Conservation (phyloP, 1,284 basidiomycete species). For the Cutaneotrichosporon mucoides region DNA sequence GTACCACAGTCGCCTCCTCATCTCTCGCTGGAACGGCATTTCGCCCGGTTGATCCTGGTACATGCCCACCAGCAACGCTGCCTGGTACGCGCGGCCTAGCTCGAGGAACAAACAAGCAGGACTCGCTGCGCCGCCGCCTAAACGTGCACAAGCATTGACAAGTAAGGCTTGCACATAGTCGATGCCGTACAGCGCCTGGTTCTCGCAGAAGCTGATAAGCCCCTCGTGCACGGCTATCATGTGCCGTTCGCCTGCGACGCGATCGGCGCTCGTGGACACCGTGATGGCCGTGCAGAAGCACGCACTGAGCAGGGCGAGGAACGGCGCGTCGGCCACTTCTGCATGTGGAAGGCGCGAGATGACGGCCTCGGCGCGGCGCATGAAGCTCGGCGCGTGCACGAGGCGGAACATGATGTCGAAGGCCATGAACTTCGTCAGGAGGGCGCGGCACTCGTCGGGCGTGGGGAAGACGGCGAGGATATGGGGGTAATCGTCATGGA, state of each 20-base stretch:
- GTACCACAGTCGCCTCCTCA: not conserved
- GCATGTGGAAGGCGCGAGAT: slow-evolving; percentile 3
- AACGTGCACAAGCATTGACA: not conserved
- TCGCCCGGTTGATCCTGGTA: not conserved
- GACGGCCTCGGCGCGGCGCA: not conserved
- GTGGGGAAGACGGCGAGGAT: slow-evolving; percentile 2
- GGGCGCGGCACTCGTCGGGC: slow-evolving; percentile 5
- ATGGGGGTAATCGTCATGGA: not conserved
- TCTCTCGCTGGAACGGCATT: slow-evolving; percentile 1
- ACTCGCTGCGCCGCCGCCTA: not conserved
- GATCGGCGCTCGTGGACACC: not conserved
- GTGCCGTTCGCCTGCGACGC: not conserved
- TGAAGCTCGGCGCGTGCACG: slow-evolving; percentile 7
- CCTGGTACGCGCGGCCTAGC: slow-evolving; percentile 3
- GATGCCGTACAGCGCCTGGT: not conserved
- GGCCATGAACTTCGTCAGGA: not conserved
- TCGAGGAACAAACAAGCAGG: not conserved
- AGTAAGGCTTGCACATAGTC: not conserved
- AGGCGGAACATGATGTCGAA: slow-evolving; percentile 9
- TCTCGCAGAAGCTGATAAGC: not conserved
- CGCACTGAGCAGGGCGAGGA: not conserved
- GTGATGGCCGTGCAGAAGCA: slow-evolving; percentile 1
- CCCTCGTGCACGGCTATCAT: not conserved
- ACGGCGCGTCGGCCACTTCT: not conserved
- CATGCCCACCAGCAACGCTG: not conserved